Percentiles rank a stretch among this genome's conserved stretches.
phyloP scores from a whole-genome alignment of 768 basidiomycete genomes.

The Trametes coccinea region DNA sequence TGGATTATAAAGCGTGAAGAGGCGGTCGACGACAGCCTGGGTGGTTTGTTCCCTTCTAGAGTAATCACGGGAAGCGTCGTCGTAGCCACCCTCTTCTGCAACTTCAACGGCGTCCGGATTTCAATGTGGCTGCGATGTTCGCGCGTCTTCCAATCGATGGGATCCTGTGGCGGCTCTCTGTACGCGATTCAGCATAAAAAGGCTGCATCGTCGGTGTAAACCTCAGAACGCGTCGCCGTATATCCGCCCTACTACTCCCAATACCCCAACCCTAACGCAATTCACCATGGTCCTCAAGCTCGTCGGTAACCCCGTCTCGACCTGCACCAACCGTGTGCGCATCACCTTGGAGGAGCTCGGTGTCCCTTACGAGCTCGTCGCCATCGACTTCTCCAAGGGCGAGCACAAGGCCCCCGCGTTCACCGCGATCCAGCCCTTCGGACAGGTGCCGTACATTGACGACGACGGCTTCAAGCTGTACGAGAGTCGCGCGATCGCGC shows the following conservation, averaged over 20 bases:
- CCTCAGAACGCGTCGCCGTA: not conserved
- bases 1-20: not conserved
- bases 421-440: constrained; percentile 59
- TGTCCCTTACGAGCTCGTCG: constrained; percentile 53
- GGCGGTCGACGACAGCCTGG: not conserved
- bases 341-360: constrained; percentile 54
- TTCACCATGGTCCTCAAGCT: constrained; percentile 40
- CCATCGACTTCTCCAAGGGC: constrained; percentile 42
- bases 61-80: not conserved
- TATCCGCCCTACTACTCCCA: not conserved
- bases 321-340: constrained; percentile 54
- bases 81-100: not conserved
- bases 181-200: not conserved
- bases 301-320: constrained; percentile 38
- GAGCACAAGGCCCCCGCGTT: constrained; percentile 50
- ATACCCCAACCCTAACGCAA: not conserved
- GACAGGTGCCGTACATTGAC: constrained; percentile 60
- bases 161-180: no score
- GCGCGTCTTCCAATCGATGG: not conserved
- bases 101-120: not conserved
- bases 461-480: constrained; percentile 64
- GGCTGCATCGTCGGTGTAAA: not conserved
- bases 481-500: constrained; percentile 65
- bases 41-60: not conserved
- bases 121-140: not conserved